These are phyloP conservation scores for Phytopythium boreale DNA, from an alignment of 352 stramenopile species.

Conservation along the genomic window DNA sequence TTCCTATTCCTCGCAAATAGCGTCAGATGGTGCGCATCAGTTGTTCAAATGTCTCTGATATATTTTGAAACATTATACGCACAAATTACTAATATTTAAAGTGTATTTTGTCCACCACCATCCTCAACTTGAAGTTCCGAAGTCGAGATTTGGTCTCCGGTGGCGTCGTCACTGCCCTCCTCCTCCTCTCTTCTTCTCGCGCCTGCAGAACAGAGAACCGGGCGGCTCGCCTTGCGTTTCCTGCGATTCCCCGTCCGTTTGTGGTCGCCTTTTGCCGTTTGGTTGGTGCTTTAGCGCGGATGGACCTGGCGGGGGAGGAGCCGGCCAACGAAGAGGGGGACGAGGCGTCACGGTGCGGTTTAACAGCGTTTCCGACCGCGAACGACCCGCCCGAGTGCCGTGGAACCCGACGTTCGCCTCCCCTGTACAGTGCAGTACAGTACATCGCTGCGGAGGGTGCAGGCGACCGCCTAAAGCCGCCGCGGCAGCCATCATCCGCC, in stretches of 20 bases:
- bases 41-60: too few species aligned
- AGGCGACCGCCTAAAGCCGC: not conserved
- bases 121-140: slow-evolving; percentile 3
- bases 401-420: too few species aligned
- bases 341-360: not conserved
- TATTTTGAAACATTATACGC: too few species aligned
- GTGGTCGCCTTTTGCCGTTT: not conserved
- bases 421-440: not conserved
- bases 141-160: too few species aligned
- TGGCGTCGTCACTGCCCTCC: too few species aligned
- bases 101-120: not conserved
- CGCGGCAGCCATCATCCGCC: slow-evolving; percentile 3
- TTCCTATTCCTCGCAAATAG: not conserved
- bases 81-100: not conserved
- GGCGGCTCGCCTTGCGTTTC: not conserved
- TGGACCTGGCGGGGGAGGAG: not conserved
- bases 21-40: not conserved
- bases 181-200: too few species aligned
- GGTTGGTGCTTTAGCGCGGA: not conserved
- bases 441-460: not conserved
- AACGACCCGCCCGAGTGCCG: too few species aligned
- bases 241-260: not conserved
- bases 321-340: not conserved
- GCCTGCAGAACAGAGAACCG: too few species aligned
- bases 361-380: not conserved